phyloP scores from a whole-genome alignment of 1,284 basidiomycete species.

The Sporisorium graminicola region DNA sequence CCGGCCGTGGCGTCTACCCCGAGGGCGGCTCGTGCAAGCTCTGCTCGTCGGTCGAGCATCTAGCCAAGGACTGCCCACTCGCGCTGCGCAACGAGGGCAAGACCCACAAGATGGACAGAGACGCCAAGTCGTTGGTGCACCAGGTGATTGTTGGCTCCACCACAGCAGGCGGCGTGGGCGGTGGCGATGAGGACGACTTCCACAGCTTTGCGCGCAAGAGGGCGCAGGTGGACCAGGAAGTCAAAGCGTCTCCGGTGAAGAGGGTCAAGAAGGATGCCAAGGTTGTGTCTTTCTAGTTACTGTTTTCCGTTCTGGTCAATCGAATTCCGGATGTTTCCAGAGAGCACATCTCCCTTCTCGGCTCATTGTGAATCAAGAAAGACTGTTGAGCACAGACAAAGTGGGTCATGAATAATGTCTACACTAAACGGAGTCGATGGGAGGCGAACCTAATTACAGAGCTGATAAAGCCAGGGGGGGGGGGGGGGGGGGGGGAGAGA shows the following conservation, averaged over 20 bases:
- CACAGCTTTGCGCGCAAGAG: slow-evolving; percentile 80
- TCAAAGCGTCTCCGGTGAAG: slow-evolving; percentile 9
- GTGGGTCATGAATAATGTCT: slow-evolving; percentile 1
- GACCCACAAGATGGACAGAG: slow-evolving; percentile 25
- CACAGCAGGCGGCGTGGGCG: slow-evolving; percentile 74
- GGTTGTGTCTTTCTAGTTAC: slow-evolving; percentile 37
- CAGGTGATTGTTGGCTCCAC: slow-evolving; percentile 48
- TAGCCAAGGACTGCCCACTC: slow-evolving; percentile 84
- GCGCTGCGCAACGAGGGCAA: slow-evolving; percentile 72
- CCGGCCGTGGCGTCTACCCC: slow-evolving; percentile 85
- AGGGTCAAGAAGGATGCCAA: slow-evolving; percentile 26
- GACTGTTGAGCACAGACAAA: not conserved
- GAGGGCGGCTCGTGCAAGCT: slow-evolving; percentile 94
- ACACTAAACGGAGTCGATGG: slow-evolving; percentile 5
- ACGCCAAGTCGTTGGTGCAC: slow-evolving; percentile 24
- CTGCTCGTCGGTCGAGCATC: slow-evolving; percentile 84
- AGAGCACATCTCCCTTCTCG: not conserved
- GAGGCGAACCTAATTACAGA: slow-evolving; percentile 10
- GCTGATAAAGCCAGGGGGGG: not conserved
- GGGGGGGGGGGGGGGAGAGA: too few species aligned
- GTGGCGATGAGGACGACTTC: slow-evolving; percentile 94
- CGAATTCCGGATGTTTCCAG: not conserved
- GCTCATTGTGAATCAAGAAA: not conserved
- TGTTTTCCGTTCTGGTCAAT: not conserved
- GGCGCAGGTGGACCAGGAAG: slow-evolving; percentile 74